Base-by-base conservation (phyloP, 2,329 filamentous ascomycete genomes). In the Graphiopsis chlorocephala region DNA sequence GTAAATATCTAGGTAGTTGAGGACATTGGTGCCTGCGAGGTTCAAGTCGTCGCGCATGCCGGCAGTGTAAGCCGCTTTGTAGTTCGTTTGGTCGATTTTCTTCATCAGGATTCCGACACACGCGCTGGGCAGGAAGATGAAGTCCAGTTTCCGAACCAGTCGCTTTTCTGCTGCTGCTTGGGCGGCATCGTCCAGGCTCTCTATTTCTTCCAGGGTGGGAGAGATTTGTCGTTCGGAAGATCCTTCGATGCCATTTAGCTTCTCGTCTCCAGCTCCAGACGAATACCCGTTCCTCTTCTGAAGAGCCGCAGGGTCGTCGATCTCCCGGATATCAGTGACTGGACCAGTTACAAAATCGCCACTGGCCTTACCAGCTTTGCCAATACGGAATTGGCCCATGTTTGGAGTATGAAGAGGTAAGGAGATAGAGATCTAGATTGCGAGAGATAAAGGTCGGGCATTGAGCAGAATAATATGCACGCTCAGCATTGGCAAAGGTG, bases 51-150 rank as follows among this genome's bases (percentile, higher is more conserved):
- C 78, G 65, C 75, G 76, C 76, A 80, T 79, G 3, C 78, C 78
- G 50, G 73, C 69, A 10, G 80, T 76, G 63, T 79, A 80, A n/a
- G 78, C 78, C 69, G 80, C 80, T 65, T 76, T 78, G 35, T 80
- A 71, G 58, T 80, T 80, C 14, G 75, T 76, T 23, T 77, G 72
- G 63, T 80, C 78, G 7, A 78, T 72, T 28, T 68, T 63, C 61
- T 68, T 70, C 58, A 66, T 56, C 45, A 69, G 66, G 60, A 61
- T 60, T 0, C 31, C 38, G 25, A 64, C 29, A 48, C 67, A 68
- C 11, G 65, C 63, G 35, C 65, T 67, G 42, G 62, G 59, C 15
- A 67, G 64, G 42, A 67, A 65, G 15, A 64, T 65, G 33, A 65
- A 42, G 55, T 69, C 68, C 26, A 69, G 68, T 55, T 69, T 69